A percentile compares a stretch with the other conserved stretches of the same genome.
Conservation (phyloP, 2,329 filamentous ascomycete species). For the Rutstroemia sydowiana region DNA sequence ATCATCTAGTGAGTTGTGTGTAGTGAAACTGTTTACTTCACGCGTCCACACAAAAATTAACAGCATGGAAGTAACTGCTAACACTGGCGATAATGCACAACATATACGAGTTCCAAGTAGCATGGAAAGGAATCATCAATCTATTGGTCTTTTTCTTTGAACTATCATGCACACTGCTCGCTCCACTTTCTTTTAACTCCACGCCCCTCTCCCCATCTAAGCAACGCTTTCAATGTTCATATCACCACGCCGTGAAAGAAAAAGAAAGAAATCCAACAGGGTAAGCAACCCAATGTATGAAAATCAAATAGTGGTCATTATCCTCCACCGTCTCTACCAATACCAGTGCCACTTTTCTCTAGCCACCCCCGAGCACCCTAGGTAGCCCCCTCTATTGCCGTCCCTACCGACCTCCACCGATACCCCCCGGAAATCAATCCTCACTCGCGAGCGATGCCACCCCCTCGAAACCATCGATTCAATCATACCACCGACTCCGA, state of each 20-base stretch:
- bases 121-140: not conserved
- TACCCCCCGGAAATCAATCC: too few relatives aligned
- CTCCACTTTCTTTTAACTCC: not conserved
- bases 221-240: not conserved
- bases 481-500: too few relatives aligned
- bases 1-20: too few relatives aligned
- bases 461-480: too few relatives aligned
- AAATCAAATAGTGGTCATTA: slow-evolving; percentile 4
- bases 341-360: too few relatives aligned
- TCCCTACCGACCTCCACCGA: too few relatives aligned
- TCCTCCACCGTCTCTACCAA: not conserved
- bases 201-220: too few relatives aligned
- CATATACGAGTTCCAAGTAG: not conserved
- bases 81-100: not conserved
- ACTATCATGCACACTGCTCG: not conserved
- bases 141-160: not conserved
- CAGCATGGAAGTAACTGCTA: too few relatives aligned
- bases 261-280: not conserved
- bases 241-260: too few relatives aligned
- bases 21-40: too few relatives aligned
- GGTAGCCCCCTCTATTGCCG: not conserved
- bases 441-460: too few relatives aligned
- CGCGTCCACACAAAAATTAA: too few relatives aligned
- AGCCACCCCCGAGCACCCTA: not conserved
- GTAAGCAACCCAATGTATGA: not conserved